These are phyloP conservation scores for Trichoderma cornu-damae DNA, from an alignment of 2,329 filamentous ascomycete genomes.

Conservation along the genomic window DNA sequence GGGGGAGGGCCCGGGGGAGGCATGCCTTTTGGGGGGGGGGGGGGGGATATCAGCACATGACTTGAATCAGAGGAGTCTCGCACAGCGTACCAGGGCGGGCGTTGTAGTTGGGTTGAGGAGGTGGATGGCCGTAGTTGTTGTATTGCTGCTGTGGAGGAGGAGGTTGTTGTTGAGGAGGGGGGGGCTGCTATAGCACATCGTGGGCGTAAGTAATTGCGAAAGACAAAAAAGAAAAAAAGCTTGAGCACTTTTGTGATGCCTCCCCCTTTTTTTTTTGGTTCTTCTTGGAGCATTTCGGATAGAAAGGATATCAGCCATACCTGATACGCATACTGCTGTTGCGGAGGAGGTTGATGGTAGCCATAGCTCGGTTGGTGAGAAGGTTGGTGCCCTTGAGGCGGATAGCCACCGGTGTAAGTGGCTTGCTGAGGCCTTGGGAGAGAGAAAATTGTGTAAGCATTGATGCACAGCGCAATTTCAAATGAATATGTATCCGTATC, in stretches of 20 bases:
- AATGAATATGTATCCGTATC: neutral
- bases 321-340: conserved; percentile 41
- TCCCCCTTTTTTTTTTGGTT: no score
- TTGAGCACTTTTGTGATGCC: neutral
- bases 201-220: neutral
- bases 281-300: neutral
- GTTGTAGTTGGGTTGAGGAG: conserved; percentile 44
- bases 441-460: neutral
- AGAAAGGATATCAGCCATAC: conserved; percentile 21
- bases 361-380: conserved; percentile 47
- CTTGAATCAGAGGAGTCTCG: neutral
- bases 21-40: conserved; percentile 23
- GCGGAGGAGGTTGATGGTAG: conserved; percentile 38
- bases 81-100: conserved; percentile 39
- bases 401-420: conserved; percentile 44
- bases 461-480: neutral
- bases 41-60: conserved; percentile 15
- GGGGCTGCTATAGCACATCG: conserved; percentile 23
- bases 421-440: conserved; percentile 34
- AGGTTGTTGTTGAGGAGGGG: conserved; percentile 28
- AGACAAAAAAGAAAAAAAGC: no score
- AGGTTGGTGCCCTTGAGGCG: conserved; percentile 42
- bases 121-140: conserved; percentile 27
- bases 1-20: conserved; percentile 16
- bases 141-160: conserved; percentile 30